Evolutionary conservation across 2,329 filamentous ascomycete species (phyloP).

Genomic region (Fusarium anthophilum): DNA sequence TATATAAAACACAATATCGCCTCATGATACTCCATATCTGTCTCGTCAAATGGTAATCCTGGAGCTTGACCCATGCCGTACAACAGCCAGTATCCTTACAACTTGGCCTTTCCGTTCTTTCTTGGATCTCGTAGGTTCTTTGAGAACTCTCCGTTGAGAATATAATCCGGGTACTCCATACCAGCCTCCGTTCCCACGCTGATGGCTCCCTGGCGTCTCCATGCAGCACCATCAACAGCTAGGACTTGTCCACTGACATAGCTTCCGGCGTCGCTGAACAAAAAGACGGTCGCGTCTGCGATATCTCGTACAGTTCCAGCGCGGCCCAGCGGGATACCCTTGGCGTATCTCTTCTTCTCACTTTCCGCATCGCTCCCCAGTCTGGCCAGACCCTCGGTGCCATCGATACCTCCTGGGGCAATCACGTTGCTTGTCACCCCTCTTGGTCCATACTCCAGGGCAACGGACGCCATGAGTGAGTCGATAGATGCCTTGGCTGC

Average conservation of each 20-base stretch:
- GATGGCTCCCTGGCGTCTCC: constrained; percentile 60
- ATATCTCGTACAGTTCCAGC: constrained; percentile 87
- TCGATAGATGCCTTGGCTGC: constrained; percentile 94
- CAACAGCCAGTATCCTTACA: constrained; percentile 41
- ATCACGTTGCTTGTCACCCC: constrained; percentile 91
- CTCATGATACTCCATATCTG: neutral
- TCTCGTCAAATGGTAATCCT: neutral
- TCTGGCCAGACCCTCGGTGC: constrained; percentile 82
- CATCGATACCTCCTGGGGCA: constrained; percentile 84
- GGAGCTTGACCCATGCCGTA: neutral
- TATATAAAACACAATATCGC: neutral
- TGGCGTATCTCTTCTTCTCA: constrained; percentile 47
- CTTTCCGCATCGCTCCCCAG: constrained; percentile 56
- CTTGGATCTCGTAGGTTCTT: constrained; percentile 47
- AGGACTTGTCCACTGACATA: constrained; percentile 86
- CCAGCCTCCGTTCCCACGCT: constrained; percentile 57
- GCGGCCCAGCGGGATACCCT: constrained; percentile 75
- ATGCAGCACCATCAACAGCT: constrained; percentile 74
- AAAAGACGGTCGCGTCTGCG: constrained; percentile 87
- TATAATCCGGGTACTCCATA: constrained; percentile 64
- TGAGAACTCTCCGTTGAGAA: constrained; percentile 49
- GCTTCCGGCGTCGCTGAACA: constrained; percentile 86
- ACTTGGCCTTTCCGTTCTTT: constrained; percentile 52
- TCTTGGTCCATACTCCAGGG: constrained; percentile 88
- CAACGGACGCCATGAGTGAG: constrained; percentile 79